Evolutionary conservation across 306 rosid genomes (phyloP), one percentile per base, ranked within the genome.

Genomic region (barrel medic (Medicago truncatula)): DNA sequence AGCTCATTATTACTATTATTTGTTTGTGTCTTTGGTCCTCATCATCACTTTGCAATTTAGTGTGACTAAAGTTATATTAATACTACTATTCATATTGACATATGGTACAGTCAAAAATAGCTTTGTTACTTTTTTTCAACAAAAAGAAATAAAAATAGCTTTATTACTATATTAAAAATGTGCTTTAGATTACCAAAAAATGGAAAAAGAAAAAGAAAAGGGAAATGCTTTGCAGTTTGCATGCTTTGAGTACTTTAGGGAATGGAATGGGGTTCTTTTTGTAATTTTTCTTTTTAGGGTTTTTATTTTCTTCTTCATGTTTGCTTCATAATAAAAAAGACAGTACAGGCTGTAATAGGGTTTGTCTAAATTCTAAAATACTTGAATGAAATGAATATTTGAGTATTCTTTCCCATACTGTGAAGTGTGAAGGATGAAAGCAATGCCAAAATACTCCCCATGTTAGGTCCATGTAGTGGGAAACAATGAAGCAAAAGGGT

Each of bases 381-480:
- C 20, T 12, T 66, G 17, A 40, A 74, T 58, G 62, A 77, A 70
- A 65, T 52, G 74, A 71, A 39, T 40, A 73, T 58, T 75, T 78
- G 83, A 61, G 64, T 60, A 70, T 54, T 68, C 21, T 16, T 54
- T 74, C 82, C 82, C 82, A 61, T 67, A 61, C 39, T 31, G 8
- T 47, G 53, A 47, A 47, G 58, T 31, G 38, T 34, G n/a, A 18
- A 56, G 13, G 1, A 9, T 56, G 61, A 56, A 56, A 5, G 62
- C 73, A 70, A 62, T 78, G 78, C 81, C 78, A 83, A 77, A 71
- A 77, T 71, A 17, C 79, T 69, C 6, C 76, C 82, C 86, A 82
- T 83, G 87, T 85, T 83, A 83, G 90, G 85, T 76, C 78, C 68
- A 31, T 78, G 90, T 81, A 84, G 90, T 84, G 97, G 92, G 89